phyloP scores from a whole-genome alignment of 768 basidiomycete species.

The Amanita exitialis region DNA sequence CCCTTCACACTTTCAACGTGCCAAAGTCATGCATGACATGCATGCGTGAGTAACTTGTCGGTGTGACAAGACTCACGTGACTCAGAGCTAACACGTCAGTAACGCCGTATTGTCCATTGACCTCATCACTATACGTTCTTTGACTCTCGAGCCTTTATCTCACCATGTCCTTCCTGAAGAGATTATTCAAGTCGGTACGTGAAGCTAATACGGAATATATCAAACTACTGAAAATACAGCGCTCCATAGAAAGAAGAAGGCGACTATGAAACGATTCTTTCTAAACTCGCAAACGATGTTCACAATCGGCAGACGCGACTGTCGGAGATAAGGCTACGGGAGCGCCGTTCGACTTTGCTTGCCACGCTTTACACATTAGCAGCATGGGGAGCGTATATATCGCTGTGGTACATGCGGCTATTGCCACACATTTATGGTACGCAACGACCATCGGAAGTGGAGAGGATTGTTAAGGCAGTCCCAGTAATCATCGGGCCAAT shows the following conservation, averaged over 20 bases:
- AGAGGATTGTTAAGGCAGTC: constrained; percentile 35
- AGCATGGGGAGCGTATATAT: constrained; percentile 63
- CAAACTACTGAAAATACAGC: not conserved
- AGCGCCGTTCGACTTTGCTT: constrained; percentile 67
- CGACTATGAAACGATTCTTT: constrained; percentile 71
- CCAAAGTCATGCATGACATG: too few species aligned
- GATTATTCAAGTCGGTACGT: constrained; percentile 22
- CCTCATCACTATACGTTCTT: not conserved
- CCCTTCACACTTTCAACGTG: not conserved
- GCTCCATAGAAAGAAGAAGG: constrained; percentile 42
- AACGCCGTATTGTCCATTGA: not conserved
- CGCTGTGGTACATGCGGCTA: constrained; percentile 59
- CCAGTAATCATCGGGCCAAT: constrained; percentile 72
- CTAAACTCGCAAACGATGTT: constrained; percentile 56
- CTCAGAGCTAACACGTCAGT: not conserved
- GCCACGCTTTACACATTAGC: constrained; percentile 73
- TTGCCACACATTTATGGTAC: constrained; percentile 33
- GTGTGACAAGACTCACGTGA: not conserved
- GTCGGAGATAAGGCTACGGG: constrained; percentile 77
- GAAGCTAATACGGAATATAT: too few species aligned
- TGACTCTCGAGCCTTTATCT: not conserved
- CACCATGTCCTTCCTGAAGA: constrained; percentile 18
- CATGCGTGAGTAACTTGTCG: too few species aligned
- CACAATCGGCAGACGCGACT: constrained; percentile 65
- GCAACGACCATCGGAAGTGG: constrained; percentile 19